Evolutionary conservation across 306 rosid genomes (phyloP).

Genomic region (Fragaria iinumae): DNA sequence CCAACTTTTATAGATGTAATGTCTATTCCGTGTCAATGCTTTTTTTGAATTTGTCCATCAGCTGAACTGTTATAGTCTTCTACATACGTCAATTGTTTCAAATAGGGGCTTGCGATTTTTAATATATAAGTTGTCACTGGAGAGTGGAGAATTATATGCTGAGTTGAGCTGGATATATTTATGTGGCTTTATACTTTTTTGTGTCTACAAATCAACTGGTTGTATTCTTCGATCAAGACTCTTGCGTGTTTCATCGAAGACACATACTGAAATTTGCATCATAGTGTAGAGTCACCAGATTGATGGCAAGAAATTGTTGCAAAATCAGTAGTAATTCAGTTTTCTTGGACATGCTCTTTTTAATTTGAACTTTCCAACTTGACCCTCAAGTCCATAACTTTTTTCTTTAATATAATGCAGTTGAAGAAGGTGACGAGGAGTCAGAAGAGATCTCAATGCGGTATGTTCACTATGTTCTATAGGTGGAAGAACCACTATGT

Average conservation of each 20-base stretch:
- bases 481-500: slow-evolving; percentile 7
- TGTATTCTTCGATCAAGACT: neutral
- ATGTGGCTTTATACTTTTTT: neutral
- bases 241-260: neutral
- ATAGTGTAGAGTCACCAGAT: neutral
- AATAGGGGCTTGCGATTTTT: slow-evolving; percentile 4
- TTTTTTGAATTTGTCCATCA: neutral
- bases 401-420: slow-evolving; percentile 36
- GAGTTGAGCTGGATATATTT: neutral
- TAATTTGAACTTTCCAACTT: neutral
- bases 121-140: neutral
- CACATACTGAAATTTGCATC: neutral
- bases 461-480: slow-evolving; percentile 37
- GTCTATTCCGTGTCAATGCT: neutral
- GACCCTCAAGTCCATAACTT: slow-evolving; percentile 4
- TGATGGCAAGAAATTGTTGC: neutral
- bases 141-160: neutral
- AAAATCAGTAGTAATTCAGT: neutral
- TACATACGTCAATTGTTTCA: neutral
- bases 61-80: neutral
- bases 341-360: neutral
- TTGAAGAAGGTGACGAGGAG: slow-evolving; percentile 45
- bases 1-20: neutral
- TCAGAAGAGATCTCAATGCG: slow-evolving; percentile 58
- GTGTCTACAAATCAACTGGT: neutral